phyloP scores from a whole-genome alignment of 2,329 filamentous ascomycete species.

The Hortaea werneckii region DNA sequence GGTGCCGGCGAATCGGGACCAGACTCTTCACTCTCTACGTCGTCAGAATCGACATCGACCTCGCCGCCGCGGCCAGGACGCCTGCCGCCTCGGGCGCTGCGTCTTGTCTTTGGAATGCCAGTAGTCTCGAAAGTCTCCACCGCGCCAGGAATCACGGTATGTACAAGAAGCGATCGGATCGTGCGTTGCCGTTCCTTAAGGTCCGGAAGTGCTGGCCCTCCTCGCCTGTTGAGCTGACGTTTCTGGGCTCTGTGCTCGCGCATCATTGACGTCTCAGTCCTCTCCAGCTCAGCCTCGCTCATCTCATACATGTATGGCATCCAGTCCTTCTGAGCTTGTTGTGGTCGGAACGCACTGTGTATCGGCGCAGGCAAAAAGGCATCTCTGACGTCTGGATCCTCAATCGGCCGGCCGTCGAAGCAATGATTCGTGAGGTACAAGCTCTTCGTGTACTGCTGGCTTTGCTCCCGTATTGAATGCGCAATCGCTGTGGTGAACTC shows the following conservation, averaged over 20 bases:
- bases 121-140: conserved; percentile 73
- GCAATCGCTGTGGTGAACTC: conserved; percentile 97
- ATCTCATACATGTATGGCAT: conserved; percentile 90
- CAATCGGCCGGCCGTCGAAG: conserved; percentile 86
- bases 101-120: conserved; percentile 62
- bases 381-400: conserved; percentile 78
- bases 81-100: conserved; percentile 30
- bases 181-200: conserved; percentile 90
- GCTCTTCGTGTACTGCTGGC: conserved; percentile 86
- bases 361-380: conserved; percentile 81
- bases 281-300: conserved; percentile 79
- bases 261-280: conserved; percentile 84
- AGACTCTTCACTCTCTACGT: conserved; percentile 85
- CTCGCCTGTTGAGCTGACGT: conserved; percentile 84
- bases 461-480: conserved; percentile 93
- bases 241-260: conserved; percentile 91
- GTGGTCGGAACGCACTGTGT: conserved; percentile 72
- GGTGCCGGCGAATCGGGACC: conserved; percentile 60
- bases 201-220: conserved; percentile 88
- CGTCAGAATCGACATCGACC: conserved; percentile 67
- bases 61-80: conserved; percentile 52
- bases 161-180: conserved; percentile 84
- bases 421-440: conserved; percentile 88
- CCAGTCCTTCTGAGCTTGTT: conserved; percentile 88
- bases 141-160: conserved; percentile 81